Base-by-base conservation (phyloP, 805 yeast species). In the Priceomyces castillae region DNA sequence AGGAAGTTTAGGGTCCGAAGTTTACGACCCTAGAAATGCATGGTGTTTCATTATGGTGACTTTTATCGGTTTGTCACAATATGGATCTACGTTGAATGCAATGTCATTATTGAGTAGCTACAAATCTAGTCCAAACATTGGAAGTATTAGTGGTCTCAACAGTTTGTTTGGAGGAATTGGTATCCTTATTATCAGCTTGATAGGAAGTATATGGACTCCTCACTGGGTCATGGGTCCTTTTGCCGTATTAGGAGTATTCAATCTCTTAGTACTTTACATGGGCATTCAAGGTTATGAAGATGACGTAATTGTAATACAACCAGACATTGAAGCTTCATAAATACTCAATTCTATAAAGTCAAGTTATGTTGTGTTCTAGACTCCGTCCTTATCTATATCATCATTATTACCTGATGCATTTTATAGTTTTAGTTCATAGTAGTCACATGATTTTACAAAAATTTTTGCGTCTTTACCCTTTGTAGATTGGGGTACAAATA, bases 101-200 rank as follows among this genome's bases (percentile, higher is more conserved):
- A 78, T 83, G 81, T 78, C 87, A 6, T 66, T 84, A 52, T 72
- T 67, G 23, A 57, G 65, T 44, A 53, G 58, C 30, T 57, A 65
- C 4, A 50, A 51, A 30, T 59, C 57, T 35, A 52, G 78, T 25
- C 72, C 77, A 4, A 76, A 73, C 41, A 76, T 78, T 39, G 90
- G 90, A n/a, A 71, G 85, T 2, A 73, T 84, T 33, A 75, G 84
- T 39, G 92, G 92, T 5, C 77, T 82, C 10, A 82, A 80, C 56
- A 76, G 84, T n/a, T 73, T 84, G 42, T 67, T 75, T 49, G 90
- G 89, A 14, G 87, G 87, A 1, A 40, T 81, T 6, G 92, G 92
- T 2, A 81, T 84, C 20, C 62, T 84, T 44, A 41, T 81, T 1
- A 63, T 83, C 22, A 75, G 82, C 28, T 78, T 77, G 52, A 28